Conservation (phyloP, 1,284 basidiomycete genomes). For the Puccinia brachypodii region DNA sequence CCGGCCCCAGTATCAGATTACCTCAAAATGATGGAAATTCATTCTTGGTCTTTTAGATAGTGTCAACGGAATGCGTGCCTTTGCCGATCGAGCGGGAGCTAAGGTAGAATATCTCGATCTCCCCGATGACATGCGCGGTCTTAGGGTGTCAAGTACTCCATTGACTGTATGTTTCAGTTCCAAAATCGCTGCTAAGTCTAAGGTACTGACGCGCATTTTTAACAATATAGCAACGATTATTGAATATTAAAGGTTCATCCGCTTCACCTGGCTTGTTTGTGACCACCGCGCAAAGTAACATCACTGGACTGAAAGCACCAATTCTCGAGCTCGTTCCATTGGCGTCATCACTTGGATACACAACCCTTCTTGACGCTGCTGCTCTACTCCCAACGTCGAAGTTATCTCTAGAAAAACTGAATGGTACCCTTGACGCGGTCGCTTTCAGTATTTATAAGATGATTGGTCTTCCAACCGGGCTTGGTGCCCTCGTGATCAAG, state of each 20-base stretch:
- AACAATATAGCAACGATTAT: neutral
- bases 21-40: neutral
- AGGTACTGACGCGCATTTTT: conserved; percentile 51
- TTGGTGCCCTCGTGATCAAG: conserved; percentile 74
- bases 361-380: conserved; percentile 73
- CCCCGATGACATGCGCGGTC: conserved; percentile 66
- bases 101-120: conserved; percentile 68
- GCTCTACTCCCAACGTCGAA: conserved; percentile 71
- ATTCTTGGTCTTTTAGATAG: conserved; percentile 57
- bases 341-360: conserved; percentile 67
- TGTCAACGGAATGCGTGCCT: conserved; percentile 75
- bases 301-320: conserved; percentile 68
- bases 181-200: conserved; percentile 49
- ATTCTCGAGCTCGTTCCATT: conserved; percentile 56
- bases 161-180: conserved; percentile 49
- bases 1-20: neutral
- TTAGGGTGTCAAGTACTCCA: conserved; percentile 54
- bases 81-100: conserved; percentile 64
- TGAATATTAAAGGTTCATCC: conserved; percentile 3
- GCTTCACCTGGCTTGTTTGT: conserved; percentile 65
- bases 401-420: conserved; percentile 63
- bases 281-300: conserved; percentile 75
- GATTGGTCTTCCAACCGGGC: conserved; percentile 81
- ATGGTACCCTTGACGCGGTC: conserved; percentile 73
- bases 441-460: conserved; percentile 83